Evolutionary conservation across 83 land plant genomes (phyloP).

Genomic region (Diphasiastrum complanatum): DNA sequence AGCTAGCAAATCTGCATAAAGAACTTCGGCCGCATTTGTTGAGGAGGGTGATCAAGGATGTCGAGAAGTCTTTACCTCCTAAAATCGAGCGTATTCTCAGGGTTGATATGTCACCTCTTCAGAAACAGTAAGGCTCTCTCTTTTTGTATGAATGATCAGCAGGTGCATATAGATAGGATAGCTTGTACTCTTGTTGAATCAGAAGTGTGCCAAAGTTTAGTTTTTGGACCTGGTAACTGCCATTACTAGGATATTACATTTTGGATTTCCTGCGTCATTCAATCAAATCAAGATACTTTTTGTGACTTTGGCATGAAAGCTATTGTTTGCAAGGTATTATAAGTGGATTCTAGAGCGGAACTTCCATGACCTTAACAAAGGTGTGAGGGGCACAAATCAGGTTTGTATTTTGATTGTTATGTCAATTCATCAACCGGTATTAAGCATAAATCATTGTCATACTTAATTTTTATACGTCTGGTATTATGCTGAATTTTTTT

Average conservation of each 20-base stretch:
- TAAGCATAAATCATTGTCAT: background rate
- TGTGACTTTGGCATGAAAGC: no score
- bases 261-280: background rate
- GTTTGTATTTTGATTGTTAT: slow-evolving; percentile 23
- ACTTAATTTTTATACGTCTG: no score
- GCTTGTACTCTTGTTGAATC: no score
- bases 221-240: background rate
- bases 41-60: slow-evolving; percentile 96
- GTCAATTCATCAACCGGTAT: slow-evolving; percentile 1
- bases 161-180: no score
- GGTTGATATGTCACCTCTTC: slow-evolving; percentile 99
- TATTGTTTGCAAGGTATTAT: slow-evolving; percentile 82
- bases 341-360: slow-evolving; percentile 99
- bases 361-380: slow-evolving; percentile 92
- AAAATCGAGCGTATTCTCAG: slow-evolving; percentile 95
- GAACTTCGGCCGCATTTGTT: slow-evolving; percentile 95
- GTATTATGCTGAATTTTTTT: no score
- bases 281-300: no score
- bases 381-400: slow-evolving; percentile 92
- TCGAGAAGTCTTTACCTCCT: slow-evolving; percentile 99
- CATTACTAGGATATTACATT: background rate
- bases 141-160: background rate
- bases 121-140: slow-evolving; percentile 64
- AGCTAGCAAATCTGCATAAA: slow-evolving; percentile 91
- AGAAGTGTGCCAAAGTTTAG: no score